These are phyloP conservation scores for Porpolomopsis calyptriformis DNA, from an alignment of 768 basidiomycete genomes.

Conservation along the genomic window DNA sequence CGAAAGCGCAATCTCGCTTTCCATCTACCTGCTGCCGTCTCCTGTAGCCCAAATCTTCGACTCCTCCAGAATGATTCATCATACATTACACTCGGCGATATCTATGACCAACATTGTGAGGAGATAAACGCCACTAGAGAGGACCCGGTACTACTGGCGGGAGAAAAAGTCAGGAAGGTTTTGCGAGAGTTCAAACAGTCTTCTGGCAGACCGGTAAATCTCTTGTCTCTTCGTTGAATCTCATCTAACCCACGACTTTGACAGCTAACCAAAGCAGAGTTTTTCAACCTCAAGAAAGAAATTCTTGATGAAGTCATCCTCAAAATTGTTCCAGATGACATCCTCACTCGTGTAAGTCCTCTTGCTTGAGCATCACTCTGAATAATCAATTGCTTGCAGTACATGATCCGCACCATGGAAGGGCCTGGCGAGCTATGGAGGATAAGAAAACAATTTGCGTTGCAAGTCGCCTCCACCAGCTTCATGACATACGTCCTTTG, in stretches of 20 bases:
- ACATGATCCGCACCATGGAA: constrained; percentile 81
- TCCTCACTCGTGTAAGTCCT: constrained; percentile 64
- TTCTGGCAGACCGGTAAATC: constrained; percentile 33
- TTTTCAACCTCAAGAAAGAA: constrained; percentile 66
- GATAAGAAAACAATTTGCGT: constrained; percentile 93
- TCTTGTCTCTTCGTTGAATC: neutral
- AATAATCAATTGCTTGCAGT: constrained; percentile 38
- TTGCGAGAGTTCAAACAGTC: constrained; percentile 48
- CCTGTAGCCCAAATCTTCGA: constrained; percentile 73
- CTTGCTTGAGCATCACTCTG: neutral
- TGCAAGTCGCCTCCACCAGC: constrained; percentile 77
- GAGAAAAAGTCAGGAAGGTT: constrained; percentile 72
- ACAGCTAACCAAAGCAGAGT: constrained; percentile 56
- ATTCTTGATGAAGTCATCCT: constrained; percentile 76
- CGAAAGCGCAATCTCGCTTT: constrained; percentile 86
- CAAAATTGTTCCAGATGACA: constrained; percentile 85
- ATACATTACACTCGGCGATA: constrained; percentile 82
- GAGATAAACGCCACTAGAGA: constrained; percentile 68
- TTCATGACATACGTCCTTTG: constrained; percentile 89
- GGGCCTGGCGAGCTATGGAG: constrained; percentile 84
- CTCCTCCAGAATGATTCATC: constrained; percentile 88
- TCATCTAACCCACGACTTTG: constrained; percentile 1
- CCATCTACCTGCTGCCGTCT: constrained; percentile 81
- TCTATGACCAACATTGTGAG: constrained; percentile 85
- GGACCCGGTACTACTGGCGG: constrained; percentile 76